Evolutionary conservation across 345 rosid species (phyloP).

Genomic region (Brassica napus): DNA sequence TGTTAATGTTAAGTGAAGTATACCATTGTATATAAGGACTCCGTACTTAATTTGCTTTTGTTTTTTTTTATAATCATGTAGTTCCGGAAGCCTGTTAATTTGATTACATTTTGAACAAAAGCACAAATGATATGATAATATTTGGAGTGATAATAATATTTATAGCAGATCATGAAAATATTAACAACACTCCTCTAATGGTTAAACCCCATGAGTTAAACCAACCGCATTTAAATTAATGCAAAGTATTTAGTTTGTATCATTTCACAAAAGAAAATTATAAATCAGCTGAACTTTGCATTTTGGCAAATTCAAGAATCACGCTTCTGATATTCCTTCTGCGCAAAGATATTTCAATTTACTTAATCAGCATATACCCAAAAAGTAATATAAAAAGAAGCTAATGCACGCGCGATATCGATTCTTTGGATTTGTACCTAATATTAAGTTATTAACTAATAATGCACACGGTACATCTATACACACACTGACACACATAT

Average conservation of each 20-base stretch:
- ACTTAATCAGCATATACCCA: slow-evolving; percentile 9
- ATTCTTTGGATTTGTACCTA: background rate
- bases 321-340: slow-evolving; percentile 45
- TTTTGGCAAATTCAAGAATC: slow-evolving; percentile 35
- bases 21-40: background rate
- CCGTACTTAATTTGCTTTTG: background rate
- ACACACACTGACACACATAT: slow-evolving; percentile 7
- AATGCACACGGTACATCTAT: background rate
- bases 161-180: background rate
- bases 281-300: slow-evolving; percentile 1
- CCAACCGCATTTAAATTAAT: background rate
- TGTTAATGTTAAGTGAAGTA: slow-evolving; percentile 26
- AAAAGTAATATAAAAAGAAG: slow-evolving; percentile 21
- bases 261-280: background rate
- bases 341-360: slow-evolving; percentile 31
- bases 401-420: slow-evolving; percentile 34
- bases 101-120: background rate
- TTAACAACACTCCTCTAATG: background rate
- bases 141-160: background rate
- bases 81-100: background rate
- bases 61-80: background rate
- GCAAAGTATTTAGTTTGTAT: background rate
- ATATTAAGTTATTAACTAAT: background rate
- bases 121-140: background rate
- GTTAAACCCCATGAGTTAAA: background rate